phyloP scores from a whole-genome alignment of 2,329 filamentous ascomycete genomes.

The Pseudogymnoascus sp. region DNA sequence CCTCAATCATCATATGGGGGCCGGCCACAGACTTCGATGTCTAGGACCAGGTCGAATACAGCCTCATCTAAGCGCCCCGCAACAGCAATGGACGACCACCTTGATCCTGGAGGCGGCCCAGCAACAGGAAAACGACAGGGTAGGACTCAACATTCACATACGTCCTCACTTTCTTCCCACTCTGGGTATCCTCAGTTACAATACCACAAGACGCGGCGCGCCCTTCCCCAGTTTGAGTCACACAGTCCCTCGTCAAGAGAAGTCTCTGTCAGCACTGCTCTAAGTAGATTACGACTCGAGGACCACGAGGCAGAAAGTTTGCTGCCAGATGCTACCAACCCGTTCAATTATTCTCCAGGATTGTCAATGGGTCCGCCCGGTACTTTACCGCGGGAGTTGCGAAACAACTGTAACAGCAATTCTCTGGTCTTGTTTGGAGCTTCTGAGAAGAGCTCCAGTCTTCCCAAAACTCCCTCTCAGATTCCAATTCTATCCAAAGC shows the following conservation, averaged over 20 bases:
- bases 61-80: constrained; percentile 34
- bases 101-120: constrained; percentile 24
- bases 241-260: constrained; percentile 28
- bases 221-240: background rate
- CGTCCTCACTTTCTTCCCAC: constrained; percentile 19
- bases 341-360: background rate
- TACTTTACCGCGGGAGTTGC: constrained; percentile 16
- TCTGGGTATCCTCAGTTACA: constrained; percentile 2
- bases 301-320: constrained; percentile 11
- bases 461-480: constrained; percentile 27
- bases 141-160: constrained; percentile 34
- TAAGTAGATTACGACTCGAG: constrained; percentile 27
- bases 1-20: constrained; percentile 32
- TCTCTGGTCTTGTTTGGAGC: constrained; percentile 22
- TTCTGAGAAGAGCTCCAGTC: background rate
- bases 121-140: constrained; percentile 40
- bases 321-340: background rate
- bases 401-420: constrained; percentile 17
- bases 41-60: constrained; percentile 28
- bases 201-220: background rate
- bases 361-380: constrained; percentile 9
- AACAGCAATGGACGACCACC: constrained; percentile 30
- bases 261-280: constrained; percentile 30
- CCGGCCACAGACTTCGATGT: constrained; percentile 44
- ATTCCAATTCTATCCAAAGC: constrained; percentile 26